Evolutionary conservation across 1,284 basidiomycete genomes (phyloP), one percentile per base, ranked within the genome.

Genomic region (Ganoderma lingzhi): DNA sequence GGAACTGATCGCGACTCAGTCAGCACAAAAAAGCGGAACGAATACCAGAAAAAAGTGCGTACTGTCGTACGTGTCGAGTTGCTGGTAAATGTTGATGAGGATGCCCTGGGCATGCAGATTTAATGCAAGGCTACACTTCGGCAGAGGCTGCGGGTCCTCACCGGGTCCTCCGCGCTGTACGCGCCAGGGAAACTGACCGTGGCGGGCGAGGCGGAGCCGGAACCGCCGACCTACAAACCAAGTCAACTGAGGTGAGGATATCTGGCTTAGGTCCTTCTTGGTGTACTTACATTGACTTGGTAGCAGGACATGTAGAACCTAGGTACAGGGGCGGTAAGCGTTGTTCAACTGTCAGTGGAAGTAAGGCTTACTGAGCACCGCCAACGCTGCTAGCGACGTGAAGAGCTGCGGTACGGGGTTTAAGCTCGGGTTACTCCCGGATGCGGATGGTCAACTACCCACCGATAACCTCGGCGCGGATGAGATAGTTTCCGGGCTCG

Each of bases 401-500:
- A 35, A 87, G 82, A 64, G 85, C 85, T 84, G 67, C 14, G 15
- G n/a, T 1, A 28, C 28, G 12, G 8, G 3, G 2, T 2, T 23
- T 61, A 14, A 61, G 59, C 6, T 28, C 1, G 5, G 23, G 14
- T 28, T 30, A 23, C 23, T 15, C 23, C n/a, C n/a, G 23, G 23
- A 30, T 12, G 14, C 1, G 28, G n/a, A 41, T 6, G n/a, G 15
- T 3, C 15, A 2, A 30, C 8, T 23, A 75, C 81, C 62, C 63
- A 83, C 84, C 86, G 74, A 87, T 85, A 61, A 85, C 85, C 75
- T 88, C 86, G 28, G 86, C 84, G 59, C 85, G 85, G 64, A 88
- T 78, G 58, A 87, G 80, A 75, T 88, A 87, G 76, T 87, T 81
- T 39, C 86, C 86, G 53, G 85, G 83, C 4, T 82, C 83, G 69